Base-by-base conservation (phyloP, 306 rosid species). In the Quercus cerris region DNA sequence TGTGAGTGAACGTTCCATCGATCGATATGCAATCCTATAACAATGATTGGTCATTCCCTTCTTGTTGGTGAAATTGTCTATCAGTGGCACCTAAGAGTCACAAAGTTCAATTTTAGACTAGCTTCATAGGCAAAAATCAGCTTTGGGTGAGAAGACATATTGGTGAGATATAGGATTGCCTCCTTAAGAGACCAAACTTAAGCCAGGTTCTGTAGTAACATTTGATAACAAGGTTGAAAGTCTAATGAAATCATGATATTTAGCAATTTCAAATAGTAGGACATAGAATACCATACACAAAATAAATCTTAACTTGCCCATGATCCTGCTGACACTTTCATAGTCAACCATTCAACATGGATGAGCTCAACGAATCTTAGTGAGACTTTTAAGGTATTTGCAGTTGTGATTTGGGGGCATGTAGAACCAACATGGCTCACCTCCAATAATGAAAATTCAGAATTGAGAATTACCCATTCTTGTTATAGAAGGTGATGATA, bases 31-130 rank as follows among this genome's bases (percentile, higher is more conserved):
- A 54, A 95, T 95, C 85, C 98, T 90, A 84, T 95, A 95, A 84
- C 98, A 90, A 73, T 93, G 99, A 80, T 98, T 95, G 74, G 97
- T 95, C 92, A 89, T 87, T 84, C 98, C 99, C 84, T 95, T 90
- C 89, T 93, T 89, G 91, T 93, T 93, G 77, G 99, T 95, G 90
- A 93, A 95, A 78, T 89, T 89, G 94, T 95, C 99, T 73, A 93
- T 91, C 85, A 95, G 66, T 80, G 82, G 91, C 84, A 93, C 99
- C 99, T 95, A 83, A 64, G 63, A 69, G 54, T 74, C 25, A 66
- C 11, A 25, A 75, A 41, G 5, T 33, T 66, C 19, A 15, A 18
- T 63, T n/a, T 20, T 58, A 58, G 28, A 58, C 64, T n/a, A n/a
- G 64, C 28, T 0, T 57, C 63, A 20, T 3, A 3, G 63, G 23